Base-by-base conservation (phyloP, 2,329 filamentous ascomycete genomes). In the Elsinoe fawcettii region DNA sequence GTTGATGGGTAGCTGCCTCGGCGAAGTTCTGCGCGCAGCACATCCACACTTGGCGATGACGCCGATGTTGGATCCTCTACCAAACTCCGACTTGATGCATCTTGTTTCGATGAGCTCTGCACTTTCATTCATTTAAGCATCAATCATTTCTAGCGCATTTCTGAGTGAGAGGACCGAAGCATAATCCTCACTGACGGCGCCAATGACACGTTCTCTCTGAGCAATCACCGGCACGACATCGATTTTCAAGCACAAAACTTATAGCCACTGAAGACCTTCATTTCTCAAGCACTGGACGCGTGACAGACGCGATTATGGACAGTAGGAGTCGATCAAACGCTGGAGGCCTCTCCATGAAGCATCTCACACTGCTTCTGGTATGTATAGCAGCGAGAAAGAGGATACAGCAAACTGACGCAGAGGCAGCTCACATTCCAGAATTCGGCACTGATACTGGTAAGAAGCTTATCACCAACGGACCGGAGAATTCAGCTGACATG, bases 391-490 rank as follows among this genome's bases (percentile, higher is more conserved):
- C 25, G 14, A 6, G 9, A 22, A 16, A n/a, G n/a, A n/a, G 44
- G 2, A 22, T 11, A 18, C 6, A 14, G 18, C 3, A 8, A 11
- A 25, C 30, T 25, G 30, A 43, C 44, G 27, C n/a, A 23, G 5
- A 23, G 18, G 41, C 66, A 91, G 88, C 79, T 92, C 66, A 89
- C 85, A 25, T 83, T 88, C 61, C 86, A 91, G 75, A 91, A 91
- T 69, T 90, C 87, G 6, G 85, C 84, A 23, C 77, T 91, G 60
- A 90, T 90, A 60, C 75, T 92, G 63, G 83, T 86, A 75, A 63
- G 73, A 70, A 30, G 14, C 32, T 3, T 8, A 5, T 7, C 30
- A 3, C 30, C 11, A 5, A 7, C 30, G 5, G 30, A 5, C 34
- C 14, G 18, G 11, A 12, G 12, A 51, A 12, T 49, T 36, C n/a